Evolutionary conservation across 768 basidiomycete genomes (phyloP).

Genomic region (Russula brevipes): DNA sequence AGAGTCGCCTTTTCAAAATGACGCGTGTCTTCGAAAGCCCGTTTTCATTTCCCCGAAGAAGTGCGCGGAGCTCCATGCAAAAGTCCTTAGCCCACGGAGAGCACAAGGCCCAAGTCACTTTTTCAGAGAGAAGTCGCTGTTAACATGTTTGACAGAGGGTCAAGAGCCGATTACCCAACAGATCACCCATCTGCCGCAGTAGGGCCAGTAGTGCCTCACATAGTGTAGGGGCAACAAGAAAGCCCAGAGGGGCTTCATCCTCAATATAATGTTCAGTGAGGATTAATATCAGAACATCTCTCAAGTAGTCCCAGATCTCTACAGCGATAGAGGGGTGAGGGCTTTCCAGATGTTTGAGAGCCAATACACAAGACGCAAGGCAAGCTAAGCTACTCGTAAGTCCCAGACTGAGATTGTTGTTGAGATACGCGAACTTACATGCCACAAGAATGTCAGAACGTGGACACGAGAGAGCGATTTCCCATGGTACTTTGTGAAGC

Average conservation of each 20-base stretch:
- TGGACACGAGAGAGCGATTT: conserved; percentile 18
- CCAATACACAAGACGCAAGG: conserved; percentile 34
- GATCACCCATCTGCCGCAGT: conserved; percentile 19
- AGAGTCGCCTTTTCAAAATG: conserved; percentile 11
- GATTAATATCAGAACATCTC: conserved; percentile 46
- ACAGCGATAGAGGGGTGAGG: conserved; percentile 38
- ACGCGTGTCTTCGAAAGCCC: neutral
- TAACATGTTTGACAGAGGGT: neutral
- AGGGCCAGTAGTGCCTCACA: conserved; percentile 46
- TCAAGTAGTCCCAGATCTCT: conserved; percentile 53
- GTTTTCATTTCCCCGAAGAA: conserved; percentile 23
- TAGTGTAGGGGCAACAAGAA: conserved; percentile 46
- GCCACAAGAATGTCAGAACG: conserved; percentile 36
- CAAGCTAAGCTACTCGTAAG: conserved; percentile 17
- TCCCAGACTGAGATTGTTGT: neutral
- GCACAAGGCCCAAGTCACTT: conserved; percentile 26
- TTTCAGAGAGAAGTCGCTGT: neutral
- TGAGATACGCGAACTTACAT: conserved; percentile 34
- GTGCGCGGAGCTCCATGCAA: conserved; percentile 34
- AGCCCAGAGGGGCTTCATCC: conserved; percentile 47
- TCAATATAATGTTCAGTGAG: conserved; percentile 41
- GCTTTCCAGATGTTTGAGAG: conserved; percentile 22
- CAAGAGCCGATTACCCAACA: conserved; percentile 18
- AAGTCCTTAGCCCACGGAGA: conserved; percentile 53
- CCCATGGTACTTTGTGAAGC: conserved; percentile 2